Conservation (phyloP, 768 basidiomycete species). For the Agrocybe chaxingu region DNA sequence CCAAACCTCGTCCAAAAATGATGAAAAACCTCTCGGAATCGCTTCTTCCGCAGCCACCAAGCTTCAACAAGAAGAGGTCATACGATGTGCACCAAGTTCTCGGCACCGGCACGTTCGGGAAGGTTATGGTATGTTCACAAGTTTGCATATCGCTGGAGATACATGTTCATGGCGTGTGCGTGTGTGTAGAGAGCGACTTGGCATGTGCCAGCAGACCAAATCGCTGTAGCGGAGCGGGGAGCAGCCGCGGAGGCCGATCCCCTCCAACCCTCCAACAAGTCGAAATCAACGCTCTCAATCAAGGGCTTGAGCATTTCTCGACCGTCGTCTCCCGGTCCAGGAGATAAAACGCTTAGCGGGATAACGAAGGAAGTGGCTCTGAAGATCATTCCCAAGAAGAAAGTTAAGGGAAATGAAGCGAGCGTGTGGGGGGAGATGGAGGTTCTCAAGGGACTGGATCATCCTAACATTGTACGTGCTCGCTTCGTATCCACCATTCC, state of each 20-base stretch:
- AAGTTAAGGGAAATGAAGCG: slow-evolving; percentile 87
- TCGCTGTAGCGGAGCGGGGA: too few species aligned
- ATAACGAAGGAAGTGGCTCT: slow-evolving; percentile 73
- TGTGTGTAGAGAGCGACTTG: too few species aligned
- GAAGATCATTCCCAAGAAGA: slow-evolving; percentile 94
- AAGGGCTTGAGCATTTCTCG: slow-evolving; percentile 13
- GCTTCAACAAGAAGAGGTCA: slow-evolving; percentile 82
- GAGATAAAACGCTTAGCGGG: slow-evolving; percentile 25
- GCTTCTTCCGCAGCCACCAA: slow-evolving; percentile 75
- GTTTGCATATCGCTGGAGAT: too few species aligned
- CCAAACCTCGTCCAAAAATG: slow-evolving; percentile 7
- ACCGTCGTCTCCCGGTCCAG: slow-evolving; percentile 20
- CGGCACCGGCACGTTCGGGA: slow-evolving; percentile 73
- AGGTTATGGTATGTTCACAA: too few species aligned
- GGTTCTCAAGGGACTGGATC: slow-evolving; percentile 83
- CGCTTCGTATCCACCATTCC: neutral
- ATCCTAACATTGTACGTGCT: slow-evolving; percentile 81
- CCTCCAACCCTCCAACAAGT: too few species aligned
- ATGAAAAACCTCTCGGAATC: slow-evolving; percentile 39
- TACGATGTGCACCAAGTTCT: slow-evolving; percentile 56
- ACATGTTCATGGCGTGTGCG: too few species aligned
- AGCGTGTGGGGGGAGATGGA: slow-evolving; percentile 94
- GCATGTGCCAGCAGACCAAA: too few species aligned
- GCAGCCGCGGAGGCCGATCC: too few species aligned
- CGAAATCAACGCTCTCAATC: slow-evolving; percentile 12